phyloP scores from a whole-genome alignment of 306 rosid genomes.

The Cucumis cinereus region DNA sequence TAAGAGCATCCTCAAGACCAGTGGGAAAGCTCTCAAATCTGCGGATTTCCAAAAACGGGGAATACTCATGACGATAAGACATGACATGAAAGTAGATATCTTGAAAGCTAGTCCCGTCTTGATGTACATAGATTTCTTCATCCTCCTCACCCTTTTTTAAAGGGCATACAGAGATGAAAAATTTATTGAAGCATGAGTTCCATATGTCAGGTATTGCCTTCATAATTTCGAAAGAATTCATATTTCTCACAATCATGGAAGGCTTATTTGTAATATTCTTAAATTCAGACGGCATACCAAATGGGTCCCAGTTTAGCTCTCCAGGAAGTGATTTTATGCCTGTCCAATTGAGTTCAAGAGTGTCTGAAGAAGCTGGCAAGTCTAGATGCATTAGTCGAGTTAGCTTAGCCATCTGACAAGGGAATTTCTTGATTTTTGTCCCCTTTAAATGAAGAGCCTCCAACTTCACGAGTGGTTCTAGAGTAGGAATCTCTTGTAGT shows the following conservation, averaged over 20 bases:
- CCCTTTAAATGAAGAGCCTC: constrained; percentile 23
- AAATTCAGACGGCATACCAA: not conserved
- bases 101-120: not conserved
- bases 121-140: not conserved
- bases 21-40: not conserved
- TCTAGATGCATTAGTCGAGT: constrained; percentile 7
- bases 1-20: constrained; percentile 10
- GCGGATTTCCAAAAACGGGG: constrained; percentile 1
- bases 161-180: constrained; percentile 12
- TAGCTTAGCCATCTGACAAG: constrained; percentile 3
- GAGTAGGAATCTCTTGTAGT: not conserved
- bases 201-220: constrained; percentile 5
- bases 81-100: constrained; percentile 4
- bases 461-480: not conserved
- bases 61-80: not conserved
- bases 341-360: constrained; percentile 6
- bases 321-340: constrained; percentile 10
- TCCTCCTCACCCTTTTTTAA: not conserved
- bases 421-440: constrained; percentile 8
- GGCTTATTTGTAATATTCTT: not conserved
- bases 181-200: not conserved
- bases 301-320: constrained; percentile 11
- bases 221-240: constrained; percentile 2
- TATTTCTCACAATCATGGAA: constrained; percentile 8
- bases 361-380: constrained; percentile 9